phyloP scores from a whole-genome alignment of 2,329 filamentous ascomycete species.

The Neocatenulostroma microsporum region DNA sequence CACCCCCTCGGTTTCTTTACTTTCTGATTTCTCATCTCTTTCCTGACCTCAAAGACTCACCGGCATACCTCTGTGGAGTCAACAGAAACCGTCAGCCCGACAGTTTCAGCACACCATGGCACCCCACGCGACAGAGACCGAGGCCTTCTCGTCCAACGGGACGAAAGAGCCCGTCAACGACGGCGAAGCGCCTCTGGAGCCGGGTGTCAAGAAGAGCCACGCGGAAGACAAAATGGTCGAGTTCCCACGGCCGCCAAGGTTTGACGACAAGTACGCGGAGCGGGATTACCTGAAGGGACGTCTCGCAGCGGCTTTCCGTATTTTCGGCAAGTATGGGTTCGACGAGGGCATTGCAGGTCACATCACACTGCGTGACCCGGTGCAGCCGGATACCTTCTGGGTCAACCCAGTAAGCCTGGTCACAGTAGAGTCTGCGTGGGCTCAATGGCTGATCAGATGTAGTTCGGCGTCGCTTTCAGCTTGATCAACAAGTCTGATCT shows the following conservation, averaged over 20 bases:
- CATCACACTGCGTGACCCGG: constrained; percentile 26
- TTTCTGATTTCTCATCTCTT: background rate
- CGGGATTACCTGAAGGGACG: constrained; percentile 38
- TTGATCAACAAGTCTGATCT: constrained; percentile 40
- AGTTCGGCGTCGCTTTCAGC: constrained; percentile 36
- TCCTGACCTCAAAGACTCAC: background rate
- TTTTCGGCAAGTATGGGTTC: constrained; percentile 36
- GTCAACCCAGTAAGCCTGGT: background rate
- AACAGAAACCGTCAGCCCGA: too few species aligned
- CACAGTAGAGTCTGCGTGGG: background rate
- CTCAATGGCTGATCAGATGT: background rate
- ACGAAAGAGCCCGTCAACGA: constrained; percentile 22
- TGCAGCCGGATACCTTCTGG: constrained; percentile 28
- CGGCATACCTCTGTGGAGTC: too few species aligned
- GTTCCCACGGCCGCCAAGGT: constrained; percentile 26
- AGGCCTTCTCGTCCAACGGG: constrained; percentile 19
- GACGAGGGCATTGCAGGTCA: constrained; percentile 37
- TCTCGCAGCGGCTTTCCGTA: constrained; percentile 38
- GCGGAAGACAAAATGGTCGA: constrained; percentile 24
- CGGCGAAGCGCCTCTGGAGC: constrained; percentile 25
- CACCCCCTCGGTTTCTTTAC: background rate
- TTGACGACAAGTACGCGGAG: constrained; percentile 32
- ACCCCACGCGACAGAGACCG: constrained; percentile 21
- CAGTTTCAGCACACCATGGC: constrained; percentile 22
- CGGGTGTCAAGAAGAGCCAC: constrained; percentile 26